Conservation (phyloP, 176 grass and related monocot species). For the Saccharum officinarum region DNA sequence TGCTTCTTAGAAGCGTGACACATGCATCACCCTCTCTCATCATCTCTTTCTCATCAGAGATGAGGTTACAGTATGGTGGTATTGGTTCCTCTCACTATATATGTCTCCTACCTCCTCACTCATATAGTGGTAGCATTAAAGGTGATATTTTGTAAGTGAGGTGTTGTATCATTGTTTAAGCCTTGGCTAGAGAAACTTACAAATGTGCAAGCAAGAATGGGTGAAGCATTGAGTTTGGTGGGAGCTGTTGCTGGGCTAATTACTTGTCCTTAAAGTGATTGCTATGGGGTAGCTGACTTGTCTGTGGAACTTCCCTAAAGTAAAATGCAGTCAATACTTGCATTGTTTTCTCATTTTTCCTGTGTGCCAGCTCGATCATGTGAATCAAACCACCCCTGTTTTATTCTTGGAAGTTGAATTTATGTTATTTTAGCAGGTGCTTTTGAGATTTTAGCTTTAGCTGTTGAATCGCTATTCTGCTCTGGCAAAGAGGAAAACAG, state of each 20-base stretch:
- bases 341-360: background rate
- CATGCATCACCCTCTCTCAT: constrained; percentile 66
- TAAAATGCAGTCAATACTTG: constrained; percentile 31
- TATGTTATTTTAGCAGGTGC: background rate
- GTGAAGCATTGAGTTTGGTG: constrained; percentile 72
- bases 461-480: background rate
- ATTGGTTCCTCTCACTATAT: constrained; percentile 34
- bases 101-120: constrained; percentile 40
- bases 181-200: constrained; percentile 38
- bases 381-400: background rate
- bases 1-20: constrained; percentile 62
- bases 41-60: constrained; percentile 51
- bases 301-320: constrained; percentile 35
- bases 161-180: constrained; percentile 29
- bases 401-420: constrained; percentile 19
- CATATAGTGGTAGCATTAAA: constrained; percentile 36
- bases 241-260: constrained; percentile 66
- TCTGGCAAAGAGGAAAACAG: constrained; percentile 2
- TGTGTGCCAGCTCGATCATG: background rate
- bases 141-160: constrained; percentile 41
- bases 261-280: constrained; percentile 73
- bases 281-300: constrained; percentile 62
- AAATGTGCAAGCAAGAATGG: constrained; percentile 41
- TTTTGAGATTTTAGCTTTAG: constrained; percentile 27
- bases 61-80: constrained; percentile 37